Base-by-base conservation (phyloP, 768 basidiomycete genomes). In the Lactifluus volemus region DNA sequence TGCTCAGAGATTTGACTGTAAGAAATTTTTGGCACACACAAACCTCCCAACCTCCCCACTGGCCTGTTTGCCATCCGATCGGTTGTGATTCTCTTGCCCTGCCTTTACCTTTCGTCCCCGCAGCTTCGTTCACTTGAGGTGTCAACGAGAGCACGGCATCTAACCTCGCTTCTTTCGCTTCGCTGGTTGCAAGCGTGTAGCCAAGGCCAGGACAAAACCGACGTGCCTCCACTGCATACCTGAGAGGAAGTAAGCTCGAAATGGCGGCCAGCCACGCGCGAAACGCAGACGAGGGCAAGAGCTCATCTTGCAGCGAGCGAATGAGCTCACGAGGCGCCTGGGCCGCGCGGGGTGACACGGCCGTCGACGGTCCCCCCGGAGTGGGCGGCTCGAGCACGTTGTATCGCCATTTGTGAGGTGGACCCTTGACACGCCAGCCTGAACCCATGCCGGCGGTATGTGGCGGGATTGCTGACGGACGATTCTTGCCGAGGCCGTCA, bases 31-130 rank as follows among this genome's bases (percentile, higher is more conserved):
- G 53, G 48, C 59, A 49, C 25, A 25, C 25, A 70, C 79, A 50
- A 60, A 89, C 91, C 81, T 98, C 94, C 94, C 95, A 98, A 17
- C 91, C 96, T 50, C 96, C 96, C 83, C 85, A 91, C 64, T 84
- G 84, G 11, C 87, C 86, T 15, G 77, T 77, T 69, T 82, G 78
- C 89, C 89, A 90, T 14, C 83, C 84, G 32, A 69, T 70, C 30
- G 69, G 67, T 47, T 74, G 32, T 21, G 65, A 32, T 51, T 71
- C 66, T 59, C 69, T 73, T 63, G 63, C 70, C 67, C 74, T 72
- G 30, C 67, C 66, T 42, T 74, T 68, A 15, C 65, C 67, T 17
- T 63, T 55, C 49, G 49, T 51, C 39, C 14, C 56, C 47, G 52
- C 55, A 38, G 52, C 52, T 44, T 49, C 52, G 64, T 38, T 48